A percentile compares a stretch with the other conserved stretches of the same genome.
Evolutionary conservation across 352 stramenopile species (phyloP).

Genomic region (Globisporangium spiculum): DNA sequence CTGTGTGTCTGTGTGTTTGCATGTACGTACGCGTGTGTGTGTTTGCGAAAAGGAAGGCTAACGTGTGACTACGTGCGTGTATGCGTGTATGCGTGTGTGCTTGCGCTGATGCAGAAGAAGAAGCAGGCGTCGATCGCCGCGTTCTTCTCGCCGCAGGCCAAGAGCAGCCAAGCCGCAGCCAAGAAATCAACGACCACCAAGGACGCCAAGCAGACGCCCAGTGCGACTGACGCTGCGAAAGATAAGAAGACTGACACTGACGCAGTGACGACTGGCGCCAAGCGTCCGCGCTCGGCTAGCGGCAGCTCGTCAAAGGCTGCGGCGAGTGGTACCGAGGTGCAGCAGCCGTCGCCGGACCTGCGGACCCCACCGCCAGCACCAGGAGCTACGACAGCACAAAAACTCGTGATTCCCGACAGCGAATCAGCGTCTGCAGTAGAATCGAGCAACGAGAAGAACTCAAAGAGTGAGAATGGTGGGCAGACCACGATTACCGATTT

Average conservation of each 20-base stretch:
- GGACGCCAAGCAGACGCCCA: not conserved
- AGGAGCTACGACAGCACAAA: not conserved
- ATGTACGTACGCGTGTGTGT: not conserved
- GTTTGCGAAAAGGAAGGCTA: not conserved
- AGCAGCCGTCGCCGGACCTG: not conserved
- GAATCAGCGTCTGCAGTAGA: not conserved
- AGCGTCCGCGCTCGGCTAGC: conserved; percentile 2
- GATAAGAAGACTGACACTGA: conserved; percentile 17
- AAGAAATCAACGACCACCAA: not conserved
- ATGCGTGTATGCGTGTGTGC: not conserved
- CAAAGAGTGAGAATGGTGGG: not conserved
- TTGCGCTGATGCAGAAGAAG: conserved; percentile 33
- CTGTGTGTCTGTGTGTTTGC: not conserved
- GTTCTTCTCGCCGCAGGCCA: conserved; percentile 72
- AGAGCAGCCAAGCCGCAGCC: conserved; percentile 18
- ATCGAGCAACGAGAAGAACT: not conserved
- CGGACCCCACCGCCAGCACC: not conserved
- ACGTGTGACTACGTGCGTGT: not conserved
- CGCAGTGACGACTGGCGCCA: conserved; percentile 7
- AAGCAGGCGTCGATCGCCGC: conserved; percentile 76
- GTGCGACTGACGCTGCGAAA: conserved; percentile 2
- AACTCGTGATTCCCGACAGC: not conserved
- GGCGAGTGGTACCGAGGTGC: not conserved
- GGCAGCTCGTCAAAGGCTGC: not conserved
- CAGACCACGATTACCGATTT: conserved; percentile 9